Conservation (phyloP, 2,329 filamentous ascomycete species). For the Cyphellophora europaea region DNA sequence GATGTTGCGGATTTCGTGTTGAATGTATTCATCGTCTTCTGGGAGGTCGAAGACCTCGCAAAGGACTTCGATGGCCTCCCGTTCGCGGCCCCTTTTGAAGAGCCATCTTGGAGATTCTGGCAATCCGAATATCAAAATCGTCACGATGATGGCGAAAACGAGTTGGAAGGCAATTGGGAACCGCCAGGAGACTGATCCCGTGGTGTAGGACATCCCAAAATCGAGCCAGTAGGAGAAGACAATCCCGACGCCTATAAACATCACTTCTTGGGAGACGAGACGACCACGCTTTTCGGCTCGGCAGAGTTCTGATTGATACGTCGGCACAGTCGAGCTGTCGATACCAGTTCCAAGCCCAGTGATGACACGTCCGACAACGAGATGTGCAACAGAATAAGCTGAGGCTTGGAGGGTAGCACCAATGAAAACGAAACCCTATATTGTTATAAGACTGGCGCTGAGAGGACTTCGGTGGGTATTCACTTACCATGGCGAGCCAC, state of each 20-base stretch:
- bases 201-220: slow-evolving; percentile 28
- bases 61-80: slow-evolving; percentile 22
- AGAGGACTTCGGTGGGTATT: no score
- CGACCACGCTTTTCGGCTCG: slow-evolving; percentile 30
- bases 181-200: slow-evolving; percentile 29
- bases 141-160: slow-evolving; percentile 40
- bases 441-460: no score
- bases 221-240: slow-evolving; percentile 39
- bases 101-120: slow-evolving; percentile 17
- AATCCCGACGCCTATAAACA: slow-evolving; percentile 39
- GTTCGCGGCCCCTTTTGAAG: slow-evolving; percentile 17
- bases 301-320: slow-evolving; percentile 36
- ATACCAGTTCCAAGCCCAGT: slow-evolving; percentile 40
- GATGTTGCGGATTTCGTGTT: background rate
- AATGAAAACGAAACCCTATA: slow-evolving; percentile 24
- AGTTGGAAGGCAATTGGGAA: slow-evolving; percentile 34
- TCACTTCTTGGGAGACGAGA: slow-evolving; percentile 5
- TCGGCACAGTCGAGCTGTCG: slow-evolving; percentile 36
- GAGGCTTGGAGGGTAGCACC: slow-evolving; percentile 38
- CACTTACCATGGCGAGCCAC: slow-evolving; percentile 26
- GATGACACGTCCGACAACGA: slow-evolving; percentile 38
- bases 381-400: slow-evolving; percentile 33
- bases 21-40: slow-evolving; percentile 14
- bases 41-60: slow-evolving; percentile 29
- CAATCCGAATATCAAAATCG: slow-evolving; percentile 23